Percentiles rank a stretch among this genome's conserved stretches.
Evolutionary conservation across 2,329 filamentous ascomycete genomes (phyloP).

Genomic region (Clonostachys rosea): DNA sequence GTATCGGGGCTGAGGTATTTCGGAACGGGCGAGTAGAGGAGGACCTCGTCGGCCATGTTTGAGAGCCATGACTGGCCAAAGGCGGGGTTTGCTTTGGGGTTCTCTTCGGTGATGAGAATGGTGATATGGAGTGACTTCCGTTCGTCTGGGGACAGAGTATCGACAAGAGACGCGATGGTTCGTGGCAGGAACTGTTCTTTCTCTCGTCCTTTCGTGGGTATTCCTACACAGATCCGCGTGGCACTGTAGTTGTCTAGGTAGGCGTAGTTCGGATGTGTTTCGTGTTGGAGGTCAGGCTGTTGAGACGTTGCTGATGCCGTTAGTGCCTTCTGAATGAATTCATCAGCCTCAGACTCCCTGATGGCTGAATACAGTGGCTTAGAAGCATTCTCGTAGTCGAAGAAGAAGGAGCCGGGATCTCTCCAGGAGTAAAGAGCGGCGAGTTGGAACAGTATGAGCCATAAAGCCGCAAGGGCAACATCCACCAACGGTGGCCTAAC

Average conservation of each 20-base stretch:
- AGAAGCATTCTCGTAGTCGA: constrained; percentile 2
- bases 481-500: too few species aligned
- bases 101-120: too few species aligned
- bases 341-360: constrained; percentile 2
- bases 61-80: too few species aligned
- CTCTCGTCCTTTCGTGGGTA: constrained; percentile 3
- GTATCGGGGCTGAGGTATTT: too few species aligned
- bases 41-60: too few species aligned
- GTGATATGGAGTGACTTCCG: too few species aligned
- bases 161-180: constrained; percentile 4
- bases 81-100: too few species aligned
- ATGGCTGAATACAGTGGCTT: constrained; percentile 2
- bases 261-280: not conserved
- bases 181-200: constrained; percentile 5
- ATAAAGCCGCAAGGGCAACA: too few species aligned
- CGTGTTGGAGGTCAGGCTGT: too few species aligned
- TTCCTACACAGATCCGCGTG: constrained; percentile 4
- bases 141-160: constrained; percentile 2
- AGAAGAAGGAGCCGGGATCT: constrained; percentile 6
- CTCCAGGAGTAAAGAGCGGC: constrained; percentile 2
- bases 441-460: too few species aligned
- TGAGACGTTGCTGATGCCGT: too few species aligned
- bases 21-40: too few species aligned
- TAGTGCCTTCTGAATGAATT: not conserved
- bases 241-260: not conserved